Base-by-base conservation (phyloP, 495 filamentous ascomycete species). In the Lophiostoma macrostomum region DNA sequence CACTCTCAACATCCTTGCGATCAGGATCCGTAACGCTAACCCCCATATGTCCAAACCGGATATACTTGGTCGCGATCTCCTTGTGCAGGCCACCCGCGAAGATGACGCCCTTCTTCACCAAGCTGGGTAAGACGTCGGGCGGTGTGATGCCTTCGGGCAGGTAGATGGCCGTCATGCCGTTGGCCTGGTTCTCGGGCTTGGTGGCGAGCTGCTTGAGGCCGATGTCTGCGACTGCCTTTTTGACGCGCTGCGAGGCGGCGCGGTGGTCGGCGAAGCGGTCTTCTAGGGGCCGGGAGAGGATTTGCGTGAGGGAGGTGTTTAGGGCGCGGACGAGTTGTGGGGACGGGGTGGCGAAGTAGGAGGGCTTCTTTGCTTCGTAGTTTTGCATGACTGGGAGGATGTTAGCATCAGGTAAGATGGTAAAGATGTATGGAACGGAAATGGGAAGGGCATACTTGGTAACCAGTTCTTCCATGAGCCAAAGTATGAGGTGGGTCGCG, bases 111-210 rank as follows among this genome's bases (percentile, higher is more conserved):
- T 85, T 91, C 73, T 91, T 90, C 51, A 91, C 67, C 49, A 98
- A 74, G 56, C 83, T 90, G 4, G 93, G 91, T 37, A 98, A 74
- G 11, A 98, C 72, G 45, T 95, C 87, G 4, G 89, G 76, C 11
- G 84, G 81, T 54, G 83, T 78, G 24, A 98, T 76, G 25, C 76
- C 84, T 47, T 96, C 87, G 2, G 93, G 93, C 40, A 98, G 79
- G 69, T 91, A 96, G 54, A 97, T 90, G 40, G 93, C 91, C 11
- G 93, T 96, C 93, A 98, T 98, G 64, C 86, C 89, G 64, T 94
- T 91, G 23, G 93, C 90, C 76, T 96, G 93, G 67, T 91, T 85
- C 53, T 89, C 90, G 0, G 87, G 85, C 64, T 87, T 86, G 28
- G 80, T 61, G 22, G 93, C 90, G 12, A 97, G 73, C 70, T 96